A percentile compares a stretch with the other conserved stretches of the same genome.
These are phyloP conservation scores for Xylaria sp. DNA, from an alignment of 495 filamentous ascomycete genomes.

Conservation along the genomic window DNA sequence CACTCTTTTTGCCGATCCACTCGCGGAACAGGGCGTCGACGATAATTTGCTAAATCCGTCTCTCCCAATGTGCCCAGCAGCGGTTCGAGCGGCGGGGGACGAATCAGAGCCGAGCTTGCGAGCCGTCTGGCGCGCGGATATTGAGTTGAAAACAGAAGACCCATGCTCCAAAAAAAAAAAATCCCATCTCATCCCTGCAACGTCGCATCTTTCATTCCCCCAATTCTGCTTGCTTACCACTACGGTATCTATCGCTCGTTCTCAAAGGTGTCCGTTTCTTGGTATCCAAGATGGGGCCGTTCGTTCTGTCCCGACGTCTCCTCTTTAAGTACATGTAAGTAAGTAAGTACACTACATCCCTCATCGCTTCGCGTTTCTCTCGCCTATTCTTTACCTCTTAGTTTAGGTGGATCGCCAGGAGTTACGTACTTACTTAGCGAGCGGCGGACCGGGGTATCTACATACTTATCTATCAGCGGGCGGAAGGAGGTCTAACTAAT, in stretches of 20 bases:
- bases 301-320: conserved; percentile 14
- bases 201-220: background rate
- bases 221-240: conserved; percentile 19
- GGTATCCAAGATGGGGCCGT: conserved; percentile 9
- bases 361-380: background rate
- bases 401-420: background rate
- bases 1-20: conserved; percentile 19
- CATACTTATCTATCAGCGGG: too few relatives aligned
- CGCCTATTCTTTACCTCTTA: background rate
- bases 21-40: background rate
- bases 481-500: too few relatives aligned
- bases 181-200: conserved; percentile 8
- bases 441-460: background rate
- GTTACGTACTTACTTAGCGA: too few relatives aligned
- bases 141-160: conserved; percentile 21
- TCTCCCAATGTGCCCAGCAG: conserved; percentile 2
- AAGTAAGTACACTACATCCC: too few relatives aligned
- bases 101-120: conserved; percentile 33
- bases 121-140: conserved; percentile 46
- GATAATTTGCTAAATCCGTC: conserved; percentile 13
- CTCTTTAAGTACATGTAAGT: too few relatives aligned
- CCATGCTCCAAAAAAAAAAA: conserved; percentile 21
- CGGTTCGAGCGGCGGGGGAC: conserved; percentile 31
- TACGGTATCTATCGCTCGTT: conserved; percentile 16
- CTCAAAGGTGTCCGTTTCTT: conserved; percentile 8